Conservation (phyloP, 495 filamentous ascomycete genomes). For the Neurospora intermedia region DNA sequence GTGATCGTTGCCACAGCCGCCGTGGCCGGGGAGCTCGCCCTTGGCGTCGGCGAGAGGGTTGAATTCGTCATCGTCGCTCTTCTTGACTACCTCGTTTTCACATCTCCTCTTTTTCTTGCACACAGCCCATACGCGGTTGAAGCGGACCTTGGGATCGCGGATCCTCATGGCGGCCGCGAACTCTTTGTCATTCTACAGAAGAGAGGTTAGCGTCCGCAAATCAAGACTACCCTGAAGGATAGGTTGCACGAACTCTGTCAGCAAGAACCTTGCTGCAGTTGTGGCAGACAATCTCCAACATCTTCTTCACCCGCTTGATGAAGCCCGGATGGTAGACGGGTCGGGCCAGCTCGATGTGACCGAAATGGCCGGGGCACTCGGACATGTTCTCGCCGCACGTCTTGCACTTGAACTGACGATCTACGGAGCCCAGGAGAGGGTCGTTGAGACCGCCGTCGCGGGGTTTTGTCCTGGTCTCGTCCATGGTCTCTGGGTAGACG, state of each 20-base stretch:
- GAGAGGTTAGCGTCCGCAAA: conserved; percentile 52
- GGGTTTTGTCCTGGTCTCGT: conserved; percentile 79
- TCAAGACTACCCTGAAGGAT: conserved; percentile 31
- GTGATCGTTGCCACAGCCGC: conserved; percentile 87
- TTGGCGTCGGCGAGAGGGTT: conserved; percentile 40
- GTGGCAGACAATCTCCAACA: conserved; percentile 95
- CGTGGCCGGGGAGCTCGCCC: conserved; percentile 47
- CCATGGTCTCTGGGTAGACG: conserved; percentile 96
- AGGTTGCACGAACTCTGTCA: conserved; percentile 77
- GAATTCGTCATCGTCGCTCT: conserved; percentile 42
- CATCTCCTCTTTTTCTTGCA: conserved; percentile 83
- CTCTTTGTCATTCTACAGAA: conserved; percentile 62
- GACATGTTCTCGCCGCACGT: conserved; percentile 91
- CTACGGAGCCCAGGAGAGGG: conserved; percentile 86
- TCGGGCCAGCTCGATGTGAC: conserved; percentile 90
- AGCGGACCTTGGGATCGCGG: conserved; percentile 85
- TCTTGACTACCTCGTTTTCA: conserved; percentile 56
- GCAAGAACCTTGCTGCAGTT: conserved; percentile 93
- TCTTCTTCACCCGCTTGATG: conserved; percentile 94
- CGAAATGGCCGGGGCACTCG: conserved; percentile 94
- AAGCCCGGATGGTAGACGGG: conserved; percentile 95
- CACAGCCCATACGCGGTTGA: conserved; percentile 75
- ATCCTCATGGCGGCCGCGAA: conserved; percentile 71
- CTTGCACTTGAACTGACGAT: conserved; percentile 83
- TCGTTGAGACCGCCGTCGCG: conserved; percentile 87